Evolutionary conservation across 2,329 filamentous ascomycete species (phyloP), one percentile per base, ranked within the genome.

Genomic region (Chaetomiaceae sp.): DNA sequence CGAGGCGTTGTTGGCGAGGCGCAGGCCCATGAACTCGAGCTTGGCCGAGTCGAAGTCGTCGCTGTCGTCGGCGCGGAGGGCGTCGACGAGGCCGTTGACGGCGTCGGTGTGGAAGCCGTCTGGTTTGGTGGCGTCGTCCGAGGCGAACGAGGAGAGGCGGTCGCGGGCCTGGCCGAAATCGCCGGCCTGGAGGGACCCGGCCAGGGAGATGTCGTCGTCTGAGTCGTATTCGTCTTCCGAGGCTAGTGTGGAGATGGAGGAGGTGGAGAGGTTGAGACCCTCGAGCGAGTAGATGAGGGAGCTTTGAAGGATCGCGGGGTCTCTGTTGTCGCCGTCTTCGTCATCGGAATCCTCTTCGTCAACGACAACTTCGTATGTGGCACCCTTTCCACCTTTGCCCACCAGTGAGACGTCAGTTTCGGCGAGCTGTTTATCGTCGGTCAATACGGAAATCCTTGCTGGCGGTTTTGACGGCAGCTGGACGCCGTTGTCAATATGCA

Each of bases 1-100:
- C 1, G 89, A 91, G 2, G 93, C 93, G 63, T 97, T 89, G 62
- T 87, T 89, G 48, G 85, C 86, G 67, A 99, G 88, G 10, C 92
- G 86, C n/a, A 97, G 76, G 41, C 89, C 88, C 74, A 91, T 95
- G 56, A 99, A 87, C 66, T 99, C 93, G 30, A 97, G 80, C 66
- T 92, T 89, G 44, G 82, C 80, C 2, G 76, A 76, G 62, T 96
- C 91, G 57, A 95, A 93, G 65, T 95, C 88, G 10, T 83, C 81
- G 13, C 81, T 79, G 12, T 83, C 82, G 19, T 84, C 86, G 54
- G 82, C 79, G 45, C 86, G 85, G 37, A 97, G 76, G 20, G 89
- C 87, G 62, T 96, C 91, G 55, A 91, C 78, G n/a, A 97, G 79
- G 54, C 89, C 92, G 57, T 84, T 77, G 3, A 92, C 87, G 21